Percentiles rank a stretch among this genome's conserved stretches.
Conservation (phyloP, 108 stramenopile genomes). For the Skeletonema grethae region DNA sequence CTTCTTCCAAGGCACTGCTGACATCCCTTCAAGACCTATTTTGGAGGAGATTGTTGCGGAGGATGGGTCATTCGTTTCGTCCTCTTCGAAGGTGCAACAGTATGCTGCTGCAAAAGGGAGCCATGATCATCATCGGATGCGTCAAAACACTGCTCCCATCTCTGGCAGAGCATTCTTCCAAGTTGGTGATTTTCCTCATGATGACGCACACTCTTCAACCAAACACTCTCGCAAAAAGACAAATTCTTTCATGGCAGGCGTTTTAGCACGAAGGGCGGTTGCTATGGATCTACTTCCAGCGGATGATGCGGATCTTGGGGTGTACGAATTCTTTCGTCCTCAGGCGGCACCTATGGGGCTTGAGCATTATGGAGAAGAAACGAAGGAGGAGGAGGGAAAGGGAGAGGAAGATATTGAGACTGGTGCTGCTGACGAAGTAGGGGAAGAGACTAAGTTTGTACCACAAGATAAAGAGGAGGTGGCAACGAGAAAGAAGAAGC, state of each 20-base stretch:
- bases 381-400: slow-evolving; percentile 30
- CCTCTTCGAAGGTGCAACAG: neutral
- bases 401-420: slow-evolving; percentile 7
- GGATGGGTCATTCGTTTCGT: slow-evolving; percentile 3
- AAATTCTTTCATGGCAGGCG: slow-evolving; percentile 35
- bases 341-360: slow-evolving; percentile 10
- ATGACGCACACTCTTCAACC: neutral
- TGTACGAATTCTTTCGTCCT: slow-evolving; percentile 25
- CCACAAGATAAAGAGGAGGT: neutral
- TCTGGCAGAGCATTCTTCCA: slow-evolving; percentile 12
- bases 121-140: neutral
- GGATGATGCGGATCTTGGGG: slow-evolving; percentile 30
- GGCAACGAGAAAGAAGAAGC: slow-evolving; percentile 13
- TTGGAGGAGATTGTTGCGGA: slow-evolving; percentile 8
- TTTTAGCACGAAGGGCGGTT: slow-evolving; percentile 50
- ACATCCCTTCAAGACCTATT: neutral
- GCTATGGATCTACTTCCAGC: slow-evolving; percentile 55
- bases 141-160: slow-evolving; percentile 31
- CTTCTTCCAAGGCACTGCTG: slow-evolving; percentile 9
- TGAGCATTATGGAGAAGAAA: slow-evolving; percentile 31
- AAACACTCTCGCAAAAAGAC: slow-evolving; percentile 21
- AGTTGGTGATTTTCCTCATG: neutral
- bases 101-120: neutral
- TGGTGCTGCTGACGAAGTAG: neutral
- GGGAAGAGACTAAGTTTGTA: neutral